Conservation (phyloP, 805 yeast species). For the Phaffomyces thermotolerans region DNA sequence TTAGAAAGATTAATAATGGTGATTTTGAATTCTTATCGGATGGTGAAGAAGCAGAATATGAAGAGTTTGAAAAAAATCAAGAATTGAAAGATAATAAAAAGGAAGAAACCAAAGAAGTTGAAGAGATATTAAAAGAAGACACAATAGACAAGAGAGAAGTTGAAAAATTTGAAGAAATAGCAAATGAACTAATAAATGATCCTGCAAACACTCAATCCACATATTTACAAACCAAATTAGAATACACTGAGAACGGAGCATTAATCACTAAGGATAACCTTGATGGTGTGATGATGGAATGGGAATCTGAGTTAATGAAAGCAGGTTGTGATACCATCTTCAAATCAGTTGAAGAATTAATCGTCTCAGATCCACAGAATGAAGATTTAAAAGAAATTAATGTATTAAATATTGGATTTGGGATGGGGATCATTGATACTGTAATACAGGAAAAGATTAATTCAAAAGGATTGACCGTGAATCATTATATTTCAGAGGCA, state of each 20-base stretch:
- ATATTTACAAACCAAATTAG: slow-evolving; percentile 58
- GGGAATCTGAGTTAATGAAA: slow-evolving; percentile 83
- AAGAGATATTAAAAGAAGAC: slow-evolving; percentile 6
- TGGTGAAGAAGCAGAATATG: slow-evolving; percentile 26
- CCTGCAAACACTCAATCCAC: slow-evolving; percentile 61
- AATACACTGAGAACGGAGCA: slow-evolving; percentile 54
- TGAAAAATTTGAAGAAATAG: slow-evolving; percentile 11
- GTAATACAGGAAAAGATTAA: slow-evolving; percentile 58
- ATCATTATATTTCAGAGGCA: slow-evolving; percentile 88
- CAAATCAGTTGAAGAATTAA: slow-evolving; percentile 30
- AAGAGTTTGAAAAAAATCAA: slow-evolving; percentile 14
- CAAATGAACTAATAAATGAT: slow-evolving; percentile 29
- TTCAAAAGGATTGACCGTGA: slow-evolving; percentile 22
- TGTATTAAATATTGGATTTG: slow-evolving; percentile 85
- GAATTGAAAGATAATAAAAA: slow-evolving; percentile 7
- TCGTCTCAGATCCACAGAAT: background rate
- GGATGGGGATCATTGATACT: slow-evolving; percentile 91
- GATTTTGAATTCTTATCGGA: slow-evolving; percentile 47
- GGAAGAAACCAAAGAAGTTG: slow-evolving; percentile 9
- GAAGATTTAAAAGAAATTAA: slow-evolving; percentile 34
- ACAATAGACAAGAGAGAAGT: slow-evolving; percentile 2
- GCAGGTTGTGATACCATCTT: slow-evolving; percentile 74
- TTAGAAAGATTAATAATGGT: slow-evolving; percentile 64
- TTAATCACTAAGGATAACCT: slow-evolving; percentile 62
- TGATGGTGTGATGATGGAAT: slow-evolving; percentile 97